Evolutionary conservation across 306 rosid genomes (phyloP).

Genomic region (Cucurbita maxima): DNA sequence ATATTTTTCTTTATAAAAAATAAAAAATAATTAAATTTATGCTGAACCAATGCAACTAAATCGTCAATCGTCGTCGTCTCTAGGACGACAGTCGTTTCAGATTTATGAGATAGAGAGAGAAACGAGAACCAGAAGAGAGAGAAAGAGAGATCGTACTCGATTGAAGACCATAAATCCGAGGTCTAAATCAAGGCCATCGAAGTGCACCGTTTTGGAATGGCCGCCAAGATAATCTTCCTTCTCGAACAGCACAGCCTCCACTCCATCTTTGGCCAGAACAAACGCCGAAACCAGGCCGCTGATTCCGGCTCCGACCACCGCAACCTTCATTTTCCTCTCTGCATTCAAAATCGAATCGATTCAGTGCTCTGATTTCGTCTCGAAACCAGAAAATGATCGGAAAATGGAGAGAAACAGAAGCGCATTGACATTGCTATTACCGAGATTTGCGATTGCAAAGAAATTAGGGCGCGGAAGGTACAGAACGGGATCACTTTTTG

Average conservation of each 20-base stretch:
- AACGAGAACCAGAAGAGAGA: neutral
- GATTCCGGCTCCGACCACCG: neutral
- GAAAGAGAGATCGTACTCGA: neutral
- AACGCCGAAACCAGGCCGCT: neutral
- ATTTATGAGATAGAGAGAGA: neutral
- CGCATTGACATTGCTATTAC: neutral
- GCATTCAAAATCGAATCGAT: too few relatives aligned
- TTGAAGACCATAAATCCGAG: slow-evolving; percentile 1
- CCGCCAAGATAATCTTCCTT: neutral
- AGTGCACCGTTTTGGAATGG: neutral
- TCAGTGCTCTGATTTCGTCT: neutral
- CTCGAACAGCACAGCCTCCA: neutral
- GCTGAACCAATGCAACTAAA: neutral
- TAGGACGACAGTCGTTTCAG: neutral
- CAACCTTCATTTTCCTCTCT: neutral
- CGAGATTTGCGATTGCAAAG: neutral
- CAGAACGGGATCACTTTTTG: neutral
- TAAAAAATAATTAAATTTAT: neutral
- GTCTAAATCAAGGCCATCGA: neutral
- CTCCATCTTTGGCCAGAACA: neutral
- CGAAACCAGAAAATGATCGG: too few relatives aligned
- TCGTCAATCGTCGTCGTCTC: neutral
- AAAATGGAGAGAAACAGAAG: neutral
- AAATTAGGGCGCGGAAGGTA: too few relatives aligned
- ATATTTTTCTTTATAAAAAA: too few relatives aligned